phyloP scores from a whole-genome alignment of 2,329 filamentous ascomycete genomes.

The Paraconiothyrium brasiliense region DNA sequence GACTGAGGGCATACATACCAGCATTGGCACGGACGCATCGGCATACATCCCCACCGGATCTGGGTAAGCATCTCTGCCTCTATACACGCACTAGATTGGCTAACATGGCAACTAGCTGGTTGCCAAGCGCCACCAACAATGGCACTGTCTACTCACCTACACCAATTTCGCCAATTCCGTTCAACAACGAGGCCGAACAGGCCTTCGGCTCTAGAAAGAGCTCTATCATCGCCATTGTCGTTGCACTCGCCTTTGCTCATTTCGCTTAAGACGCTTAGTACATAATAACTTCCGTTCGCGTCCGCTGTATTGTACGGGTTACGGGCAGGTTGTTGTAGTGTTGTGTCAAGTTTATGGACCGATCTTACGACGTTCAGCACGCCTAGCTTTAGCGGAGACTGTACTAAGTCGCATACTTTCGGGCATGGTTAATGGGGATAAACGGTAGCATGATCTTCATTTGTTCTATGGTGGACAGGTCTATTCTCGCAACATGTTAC shows the following conservation, averaged over 20 bases:
- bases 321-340: constrained; percentile 24
- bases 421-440: constrained; percentile 21
- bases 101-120: constrained; percentile 6
- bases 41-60: constrained; percentile 33
- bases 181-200: constrained; percentile 34
- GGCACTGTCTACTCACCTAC: constrained; percentile 33
- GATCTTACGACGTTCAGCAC: constrained; percentile 31
- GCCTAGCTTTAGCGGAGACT: constrained; percentile 26
- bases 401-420: constrained; percentile 32
- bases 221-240: constrained; percentile 37
- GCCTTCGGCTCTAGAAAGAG: constrained; percentile 33
- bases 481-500: constrained; percentile 42
- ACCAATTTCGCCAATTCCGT: constrained; percentile 34
- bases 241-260: constrained; percentile 39
- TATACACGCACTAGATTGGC: not conserved
- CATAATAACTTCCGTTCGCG: constrained; percentile 15
- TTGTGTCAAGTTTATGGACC: constrained; percentile 23
- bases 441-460: constrained; percentile 30
- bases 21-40: constrained; percentile 29
- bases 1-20: constrained; percentile 31
- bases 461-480: constrained; percentile 36
- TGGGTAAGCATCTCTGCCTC: constrained; percentile 31
- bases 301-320: constrained; percentile 15
- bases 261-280: constrained; percentile 29
- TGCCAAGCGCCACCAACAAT: constrained; percentile 23